Conservation (phyloP, 179 eudicot species). For the Pouteria campechiana region DNA sequence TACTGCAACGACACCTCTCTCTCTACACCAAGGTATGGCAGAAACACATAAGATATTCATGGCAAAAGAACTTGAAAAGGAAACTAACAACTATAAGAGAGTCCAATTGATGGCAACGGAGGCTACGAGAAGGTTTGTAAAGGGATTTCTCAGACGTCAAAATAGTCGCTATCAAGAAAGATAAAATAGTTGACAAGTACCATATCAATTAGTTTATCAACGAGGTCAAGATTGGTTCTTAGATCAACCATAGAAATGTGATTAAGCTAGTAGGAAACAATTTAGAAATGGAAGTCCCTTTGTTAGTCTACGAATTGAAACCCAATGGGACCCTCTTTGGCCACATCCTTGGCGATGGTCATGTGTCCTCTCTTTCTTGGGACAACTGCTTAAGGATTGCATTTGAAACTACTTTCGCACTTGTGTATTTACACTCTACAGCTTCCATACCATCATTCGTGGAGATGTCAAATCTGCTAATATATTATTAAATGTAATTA, state of each 20-base stretch:
- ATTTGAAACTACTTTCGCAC: slow-evolving; percentile 2
- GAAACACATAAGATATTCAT: background rate
- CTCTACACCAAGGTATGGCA: background rate
- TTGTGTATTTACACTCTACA: slow-evolving; percentile 6
- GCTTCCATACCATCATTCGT: slow-evolving; percentile 6
- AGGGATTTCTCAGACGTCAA: background rate
- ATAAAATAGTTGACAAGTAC: background rate
- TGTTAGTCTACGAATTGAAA: slow-evolving; percentile 5
- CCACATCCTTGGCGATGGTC: slow-evolving; percentile 1
- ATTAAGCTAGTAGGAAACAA: slow-evolving; percentile 6
- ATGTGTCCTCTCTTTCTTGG: slow-evolving; percentile 2
- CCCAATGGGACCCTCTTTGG: slow-evolving; percentile 4
- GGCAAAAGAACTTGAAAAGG: background rate
- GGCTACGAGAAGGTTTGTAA: background rate
- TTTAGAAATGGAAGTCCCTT: slow-evolving; percentile 8
- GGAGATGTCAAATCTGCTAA: slow-evolving; percentile 10
- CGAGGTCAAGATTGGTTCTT: background rate
- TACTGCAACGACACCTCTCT: background rate
- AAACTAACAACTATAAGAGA: background rate
- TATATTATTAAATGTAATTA: slow-evolving; percentile 4
- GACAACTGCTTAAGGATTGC: slow-evolving; percentile 8
- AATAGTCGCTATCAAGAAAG: background rate
- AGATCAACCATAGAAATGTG: slow-evolving; percentile 3
- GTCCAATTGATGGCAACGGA: background rate
- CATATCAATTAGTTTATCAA: background rate